These are phyloP conservation scores for Kickxella alabastrina DNA, from an alignment of 192 early-diverging fungal species.

Conservation along the genomic window DNA sequence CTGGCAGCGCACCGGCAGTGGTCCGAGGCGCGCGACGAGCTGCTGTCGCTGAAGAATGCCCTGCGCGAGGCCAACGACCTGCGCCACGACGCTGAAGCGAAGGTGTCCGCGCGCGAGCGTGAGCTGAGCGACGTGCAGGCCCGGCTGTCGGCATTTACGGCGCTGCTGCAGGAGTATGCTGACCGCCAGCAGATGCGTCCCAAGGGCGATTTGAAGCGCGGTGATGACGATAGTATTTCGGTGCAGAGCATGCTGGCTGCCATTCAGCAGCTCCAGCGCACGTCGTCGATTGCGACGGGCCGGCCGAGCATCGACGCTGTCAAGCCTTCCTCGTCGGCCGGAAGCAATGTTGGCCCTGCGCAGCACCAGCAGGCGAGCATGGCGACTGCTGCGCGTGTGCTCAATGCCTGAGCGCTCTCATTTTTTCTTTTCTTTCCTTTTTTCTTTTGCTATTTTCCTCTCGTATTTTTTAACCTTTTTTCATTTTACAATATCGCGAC, in stretches of 20 bases:
- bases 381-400: not conserved
- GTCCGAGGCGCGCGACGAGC: slow-evolving; percentile 41
- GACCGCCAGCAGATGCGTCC: slow-evolving; percentile 11
- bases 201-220: slow-evolving; percentile 8
- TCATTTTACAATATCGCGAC: no score
- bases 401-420: slow-evolving; percentile 3
- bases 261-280: slow-evolving; percentile 48
- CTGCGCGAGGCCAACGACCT: slow-evolving; percentile 42
- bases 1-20: slow-evolving; percentile 46
- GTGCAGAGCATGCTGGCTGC: slow-evolving; percentile 40
- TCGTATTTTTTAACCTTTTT: slow-evolving; percentile 10
- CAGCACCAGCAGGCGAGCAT: no score
- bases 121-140: slow-evolving; percentile 44
- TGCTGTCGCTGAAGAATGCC: slow-evolving; percentile 24
- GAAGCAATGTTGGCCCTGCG: no score
- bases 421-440: slow-evolving; percentile 2
- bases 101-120: slow-evolving; percentile 29
- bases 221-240: slow-evolving; percentile 25
- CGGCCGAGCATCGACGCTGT: slow-evolving; percentile 17
- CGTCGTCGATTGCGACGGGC: slow-evolving; percentile 21
- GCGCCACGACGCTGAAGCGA: slow-evolving; percentile 30
- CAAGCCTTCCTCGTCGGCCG: not conserved
- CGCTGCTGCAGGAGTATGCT: slow-evolving; percentile 43
- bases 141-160: slow-evolving; percentile 35
- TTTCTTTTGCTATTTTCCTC: slow-evolving; percentile 6